phyloP scores from a whole-genome alignment of 108 stramenopile genomes.

The Pseudonitzschia delicatissima region DNA sequence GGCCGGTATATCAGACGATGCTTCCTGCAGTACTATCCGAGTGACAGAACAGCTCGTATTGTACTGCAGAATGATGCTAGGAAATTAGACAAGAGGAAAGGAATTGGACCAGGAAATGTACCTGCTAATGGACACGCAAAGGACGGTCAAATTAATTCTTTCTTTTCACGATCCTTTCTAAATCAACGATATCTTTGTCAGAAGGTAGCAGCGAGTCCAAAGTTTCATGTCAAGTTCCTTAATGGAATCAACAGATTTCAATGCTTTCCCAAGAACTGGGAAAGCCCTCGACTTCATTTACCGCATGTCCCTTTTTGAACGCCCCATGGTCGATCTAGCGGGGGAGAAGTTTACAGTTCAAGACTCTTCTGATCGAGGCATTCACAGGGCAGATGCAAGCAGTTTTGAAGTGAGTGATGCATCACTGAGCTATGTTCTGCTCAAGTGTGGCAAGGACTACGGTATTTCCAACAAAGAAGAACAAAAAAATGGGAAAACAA shows the following conservation, averaged over 20 bases:
- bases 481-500: not conserved
- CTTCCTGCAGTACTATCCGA: conserved; percentile 79
- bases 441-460: conserved; percentile 42
- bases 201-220: conserved; percentile 42
- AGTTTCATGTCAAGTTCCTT: conserved; percentile 57
- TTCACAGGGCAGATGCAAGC: conserved; percentile 79
- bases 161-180: conserved; percentile 39
- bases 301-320: conserved; percentile 71
- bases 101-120: not conserved
- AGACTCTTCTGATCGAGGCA: conserved; percentile 47
- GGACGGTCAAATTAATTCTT: conserved; percentile 19
- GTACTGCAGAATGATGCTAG: conserved; percentile 45
- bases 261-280: conserved; percentile 63
- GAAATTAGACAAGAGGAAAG: conserved; percentile 56
- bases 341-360: conserved; percentile 72
- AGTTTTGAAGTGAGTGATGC: conserved; percentile 79
- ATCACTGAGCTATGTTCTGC: conserved; percentile 56
- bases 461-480: not conserved
- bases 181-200: conserved; percentile 54
- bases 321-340: conserved; percentile 63
- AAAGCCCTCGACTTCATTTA: conserved; percentile 80
- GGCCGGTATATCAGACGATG: conserved; percentile 71
- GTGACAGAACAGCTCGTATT: conserved; percentile 70
- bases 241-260: conserved; percentile 78
- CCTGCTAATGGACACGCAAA: not conserved